phyloP scores from a whole-genome alignment of 768 basidiomycete species.

The Mycena metata region DNA sequence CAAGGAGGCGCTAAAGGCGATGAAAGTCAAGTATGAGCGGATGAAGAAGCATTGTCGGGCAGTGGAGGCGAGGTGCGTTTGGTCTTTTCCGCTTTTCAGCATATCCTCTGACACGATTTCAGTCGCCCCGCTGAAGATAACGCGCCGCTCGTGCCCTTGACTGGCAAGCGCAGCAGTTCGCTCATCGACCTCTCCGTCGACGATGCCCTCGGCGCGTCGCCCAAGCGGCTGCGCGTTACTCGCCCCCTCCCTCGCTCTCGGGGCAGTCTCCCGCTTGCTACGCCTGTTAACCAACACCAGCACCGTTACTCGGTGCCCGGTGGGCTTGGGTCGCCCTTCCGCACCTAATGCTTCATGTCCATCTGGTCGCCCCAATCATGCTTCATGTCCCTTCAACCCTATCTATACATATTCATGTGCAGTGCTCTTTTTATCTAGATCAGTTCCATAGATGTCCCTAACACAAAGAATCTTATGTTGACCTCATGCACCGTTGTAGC shows the following conservation, averaged over 20 bases:
- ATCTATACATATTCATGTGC: no score
- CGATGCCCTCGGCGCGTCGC: slow-evolving; percentile 16
- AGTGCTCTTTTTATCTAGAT: no score
- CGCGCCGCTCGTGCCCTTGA: no score
- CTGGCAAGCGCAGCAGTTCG: slow-evolving; percentile 26
- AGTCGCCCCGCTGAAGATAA: not conserved
- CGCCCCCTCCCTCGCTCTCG: slow-evolving; percentile 33
- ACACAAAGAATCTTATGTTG: no score
- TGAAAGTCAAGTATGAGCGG: slow-evolving; percentile 40
- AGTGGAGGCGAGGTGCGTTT: no score
- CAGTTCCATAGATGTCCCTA: no score
- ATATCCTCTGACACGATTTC: not conserved
- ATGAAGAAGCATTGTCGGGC: slow-evolving; percentile 38
- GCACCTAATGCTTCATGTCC: not conserved
- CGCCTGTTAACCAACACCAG: not conserved
- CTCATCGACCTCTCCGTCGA: slow-evolving; percentile 20
- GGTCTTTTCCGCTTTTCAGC: no score
- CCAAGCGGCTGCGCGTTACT: slow-evolving; percentile 37
- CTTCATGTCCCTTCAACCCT: no score
- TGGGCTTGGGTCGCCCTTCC: slow-evolving; percentile 24
- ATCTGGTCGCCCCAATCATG: no score
- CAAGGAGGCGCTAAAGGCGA: not conserved
- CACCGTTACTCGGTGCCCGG: not conserved
- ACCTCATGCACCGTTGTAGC: no score
- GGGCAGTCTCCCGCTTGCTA: slow-evolving; percentile 7